Conservation (phyloP, 2,329 filamentous ascomycete species). For the Clonostachys solani region DNA sequence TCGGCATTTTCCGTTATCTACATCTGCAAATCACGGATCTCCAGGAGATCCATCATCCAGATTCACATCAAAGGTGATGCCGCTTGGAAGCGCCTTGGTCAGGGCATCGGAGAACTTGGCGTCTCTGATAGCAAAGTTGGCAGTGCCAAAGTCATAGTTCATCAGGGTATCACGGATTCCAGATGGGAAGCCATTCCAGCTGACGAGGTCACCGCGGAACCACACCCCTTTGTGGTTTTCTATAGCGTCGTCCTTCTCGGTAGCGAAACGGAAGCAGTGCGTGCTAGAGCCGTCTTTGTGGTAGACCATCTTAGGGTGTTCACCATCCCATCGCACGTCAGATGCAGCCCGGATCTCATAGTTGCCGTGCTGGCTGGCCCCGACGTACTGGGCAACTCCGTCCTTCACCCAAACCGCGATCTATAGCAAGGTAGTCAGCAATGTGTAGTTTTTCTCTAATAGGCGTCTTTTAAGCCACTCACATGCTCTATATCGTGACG, state of each 20-base stretch:
- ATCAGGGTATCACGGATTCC: slow-evolving; percentile 2
- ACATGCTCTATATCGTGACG: slow-evolving; percentile 31
- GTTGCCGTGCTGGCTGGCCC: slow-evolving; percentile 21
- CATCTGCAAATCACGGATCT: background rate
- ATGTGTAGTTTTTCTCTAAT: background rate
- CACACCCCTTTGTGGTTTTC: slow-evolving; percentile 27
- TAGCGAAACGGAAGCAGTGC: slow-evolving; percentile 27
- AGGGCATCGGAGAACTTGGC: slow-evolving; percentile 1
- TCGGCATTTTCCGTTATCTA: too few relatives aligned
- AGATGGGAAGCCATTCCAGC: slow-evolving; percentile 22
- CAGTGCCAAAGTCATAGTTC: slow-evolving; percentile 6
- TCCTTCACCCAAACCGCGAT: slow-evolving; percentile 22
- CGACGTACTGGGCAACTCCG: slow-evolving; percentile 17
- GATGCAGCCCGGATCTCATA: slow-evolving; percentile 14
- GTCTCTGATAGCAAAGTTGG: slow-evolving; percentile 6
- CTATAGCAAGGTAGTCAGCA: background rate
- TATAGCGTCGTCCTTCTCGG: slow-evolving; percentile 11
- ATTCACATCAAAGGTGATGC: slow-evolving; percentile 3
- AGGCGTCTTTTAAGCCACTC: background rate
- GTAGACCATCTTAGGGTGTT: slow-evolving; percentile 29
- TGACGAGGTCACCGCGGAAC: slow-evolving; percentile 22
- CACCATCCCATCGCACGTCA: slow-evolving; percentile 18
- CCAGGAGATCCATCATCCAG: slow-evolving; percentile 5
- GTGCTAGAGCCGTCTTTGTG: slow-evolving; percentile 27
- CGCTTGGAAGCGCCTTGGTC: slow-evolving; percentile 2